phyloP scores from a whole-genome alignment of 2,329 filamentous ascomycete species.

The Trichoderma sp. region DNA sequence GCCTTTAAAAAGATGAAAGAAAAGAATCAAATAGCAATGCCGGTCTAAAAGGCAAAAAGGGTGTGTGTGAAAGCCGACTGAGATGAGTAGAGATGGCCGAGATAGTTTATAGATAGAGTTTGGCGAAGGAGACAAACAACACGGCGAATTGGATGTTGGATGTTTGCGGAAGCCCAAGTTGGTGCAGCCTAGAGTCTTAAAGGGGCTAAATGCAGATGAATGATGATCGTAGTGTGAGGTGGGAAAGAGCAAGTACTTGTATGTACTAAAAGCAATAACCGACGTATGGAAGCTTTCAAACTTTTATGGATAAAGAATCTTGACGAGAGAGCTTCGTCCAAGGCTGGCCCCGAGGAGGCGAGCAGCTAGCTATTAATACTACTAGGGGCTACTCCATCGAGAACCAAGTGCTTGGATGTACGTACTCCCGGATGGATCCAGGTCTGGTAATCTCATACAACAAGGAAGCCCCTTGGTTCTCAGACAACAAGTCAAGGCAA shows the following conservation, averaged over 20 bases:
- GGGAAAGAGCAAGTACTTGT: not conserved
- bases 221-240: not conserved
- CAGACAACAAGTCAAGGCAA: constrained; percentile 1
- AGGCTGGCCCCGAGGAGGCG: constrained; percentile 11
- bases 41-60: not conserved
- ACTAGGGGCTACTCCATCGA: not conserved
- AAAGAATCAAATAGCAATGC: not conserved
- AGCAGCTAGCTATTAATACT: constrained; percentile 15
- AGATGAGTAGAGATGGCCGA: not conserved
- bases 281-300: not conserved
- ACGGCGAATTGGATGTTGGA: not conserved
- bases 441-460: not conserved
- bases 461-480: constrained; percentile 9
- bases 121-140: not conserved
- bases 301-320: not conserved
- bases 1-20: not conserved
- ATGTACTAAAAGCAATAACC: not conserved
- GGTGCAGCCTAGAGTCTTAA: not conserved
- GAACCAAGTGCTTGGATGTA: not conserved
- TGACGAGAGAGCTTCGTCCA: not conserved
- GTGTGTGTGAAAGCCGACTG: not conserved
- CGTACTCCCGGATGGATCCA: constrained; percentile 9
- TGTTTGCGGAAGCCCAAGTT: not conserved
- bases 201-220: not conserved
- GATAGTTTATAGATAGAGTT: constrained; percentile 1